These are phyloP conservation scores for Phytophthora ramorum DNA, from an alignment of 352 stramenopile genomes.

Conservation along the genomic window DNA sequence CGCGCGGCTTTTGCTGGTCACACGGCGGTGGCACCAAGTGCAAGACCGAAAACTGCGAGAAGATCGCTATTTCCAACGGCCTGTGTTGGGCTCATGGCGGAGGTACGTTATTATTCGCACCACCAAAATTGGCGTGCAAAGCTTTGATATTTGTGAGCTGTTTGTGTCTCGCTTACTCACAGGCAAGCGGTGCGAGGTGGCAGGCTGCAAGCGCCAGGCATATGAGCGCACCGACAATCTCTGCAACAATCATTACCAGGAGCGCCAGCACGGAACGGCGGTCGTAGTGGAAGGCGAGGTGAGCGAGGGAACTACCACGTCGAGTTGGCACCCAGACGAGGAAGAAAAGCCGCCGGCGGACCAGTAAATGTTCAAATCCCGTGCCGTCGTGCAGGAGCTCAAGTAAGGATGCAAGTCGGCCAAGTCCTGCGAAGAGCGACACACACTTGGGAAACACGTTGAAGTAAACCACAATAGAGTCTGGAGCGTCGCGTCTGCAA, in stretches of 20 bases:
- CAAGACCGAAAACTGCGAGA: slow-evolving; percentile 68
- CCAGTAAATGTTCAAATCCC: slow-evolving; percentile 32
- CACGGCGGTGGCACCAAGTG: slow-evolving; percentile 88
- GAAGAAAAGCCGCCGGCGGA: slow-evolving; percentile 34
- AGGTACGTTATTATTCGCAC: slow-evolving; percentile 37
- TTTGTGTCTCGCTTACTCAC: not conserved
- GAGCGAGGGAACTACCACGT: slow-evolving; percentile 1
- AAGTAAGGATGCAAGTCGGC: slow-evolving; percentile 17
- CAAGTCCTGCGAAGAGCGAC: slow-evolving; percentile 18
- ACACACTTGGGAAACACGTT: slow-evolving; percentile 18
- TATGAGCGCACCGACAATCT: slow-evolving; percentile 83
- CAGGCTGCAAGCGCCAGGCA: slow-evolving; percentile 65
- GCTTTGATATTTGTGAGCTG: not conserved
- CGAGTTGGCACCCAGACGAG: slow-evolving; percentile 19
- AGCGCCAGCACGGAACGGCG: slow-evolving; percentile 29
- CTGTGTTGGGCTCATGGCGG: slow-evolving; percentile 83
- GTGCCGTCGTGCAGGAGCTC: slow-evolving; percentile 5
- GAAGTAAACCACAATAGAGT: slow-evolving; percentile 31
- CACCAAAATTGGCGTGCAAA: not conserved
- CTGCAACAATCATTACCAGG: slow-evolving; percentile 70
- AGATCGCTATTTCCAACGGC: slow-evolving; percentile 82
- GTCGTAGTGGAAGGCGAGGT: slow-evolving; percentile 2
- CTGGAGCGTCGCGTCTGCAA: slow-evolving; percentile 20
- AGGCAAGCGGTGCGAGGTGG: slow-evolving; percentile 64
- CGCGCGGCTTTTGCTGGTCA: slow-evolving; percentile 85